phyloP scores from a whole-genome alignment of 441 rosid species.

The Aleurites moluccanus region DNA sequence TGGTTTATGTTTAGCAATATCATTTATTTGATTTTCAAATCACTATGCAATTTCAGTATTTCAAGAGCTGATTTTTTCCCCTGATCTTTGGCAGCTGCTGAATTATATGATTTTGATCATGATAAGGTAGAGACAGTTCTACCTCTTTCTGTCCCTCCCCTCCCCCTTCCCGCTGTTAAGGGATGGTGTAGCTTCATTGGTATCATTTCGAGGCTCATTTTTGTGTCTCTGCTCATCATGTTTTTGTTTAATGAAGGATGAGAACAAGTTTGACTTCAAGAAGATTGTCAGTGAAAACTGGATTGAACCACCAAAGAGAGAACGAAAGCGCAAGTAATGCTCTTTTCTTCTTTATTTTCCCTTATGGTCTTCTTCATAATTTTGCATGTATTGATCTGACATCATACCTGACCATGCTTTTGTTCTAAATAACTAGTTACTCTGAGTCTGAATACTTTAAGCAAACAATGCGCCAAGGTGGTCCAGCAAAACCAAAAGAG shows the following conservation, averaged over 20 bases:
- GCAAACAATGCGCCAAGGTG: constrained; percentile 98
- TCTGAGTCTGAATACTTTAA: constrained; percentile 97
- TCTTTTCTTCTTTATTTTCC: constrained; percentile 10
- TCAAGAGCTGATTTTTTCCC: constrained; percentile 5
- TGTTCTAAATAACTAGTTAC: constrained; percentile 49
- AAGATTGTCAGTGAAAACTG: constrained; percentile 96
- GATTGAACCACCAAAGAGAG: constrained; percentile 99
- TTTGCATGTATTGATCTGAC: constrained; percentile 20
- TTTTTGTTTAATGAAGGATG: constrained; percentile 60
- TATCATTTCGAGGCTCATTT: constrained; percentile 15
- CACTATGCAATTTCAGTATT: constrained; percentile 1
- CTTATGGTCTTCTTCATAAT: background rate
- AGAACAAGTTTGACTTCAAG: constrained; percentile 92
- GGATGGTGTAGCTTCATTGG: constrained; percentile 16
- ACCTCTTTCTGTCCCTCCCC: background rate
- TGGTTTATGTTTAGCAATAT: background rate
- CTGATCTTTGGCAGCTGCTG: constrained; percentile 62
- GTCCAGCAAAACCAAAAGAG: constrained; percentile 93
- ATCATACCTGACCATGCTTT: background rate
- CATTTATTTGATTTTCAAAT: background rate
- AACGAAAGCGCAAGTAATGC: constrained; percentile 95
- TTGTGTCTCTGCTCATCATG: constrained; percentile 11
- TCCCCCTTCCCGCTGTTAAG: constrained; percentile 9
- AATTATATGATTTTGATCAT: constrained; percentile 82
- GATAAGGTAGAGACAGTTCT: constrained; percentile 48